Evolutionary conservation across 306 rosid species (phyloP).

Genomic region (Glycine soja): DNA sequence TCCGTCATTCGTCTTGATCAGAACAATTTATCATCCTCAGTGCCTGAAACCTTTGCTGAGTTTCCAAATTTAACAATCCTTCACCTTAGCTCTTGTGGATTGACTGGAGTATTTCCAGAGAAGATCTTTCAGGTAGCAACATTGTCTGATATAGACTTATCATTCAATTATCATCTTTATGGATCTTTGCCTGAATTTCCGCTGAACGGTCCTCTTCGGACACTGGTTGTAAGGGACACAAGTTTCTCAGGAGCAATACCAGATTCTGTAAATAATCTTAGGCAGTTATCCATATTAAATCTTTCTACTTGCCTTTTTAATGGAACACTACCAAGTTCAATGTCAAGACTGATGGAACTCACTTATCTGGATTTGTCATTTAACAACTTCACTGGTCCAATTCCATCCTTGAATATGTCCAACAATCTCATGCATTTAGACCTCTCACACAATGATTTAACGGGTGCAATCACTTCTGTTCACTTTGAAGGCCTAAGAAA

Average conservation of each 20-base stretch:
- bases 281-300: too few relatives aligned
- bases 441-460: too few relatives aligned
- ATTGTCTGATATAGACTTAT: constrained; percentile 45
- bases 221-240: constrained; percentile 39
- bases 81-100: not conserved
- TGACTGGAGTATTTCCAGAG: constrained; percentile 47
- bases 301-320: constrained; percentile 40
- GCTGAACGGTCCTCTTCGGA: constrained; percentile 30
- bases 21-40: constrained; percentile 35
- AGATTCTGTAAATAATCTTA: constrained; percentile 10
- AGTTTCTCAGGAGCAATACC: constrained; percentile 49
- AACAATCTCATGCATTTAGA: too few relatives aligned
- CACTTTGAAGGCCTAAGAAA: too few relatives aligned
- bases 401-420: too few relatives aligned
- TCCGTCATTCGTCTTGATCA: constrained; percentile 3
- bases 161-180: constrained; percentile 20
- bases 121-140: constrained; percentile 42
- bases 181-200: constrained; percentile 53
- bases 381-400: constrained; percentile 44
- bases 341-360: constrained; percentile 47
- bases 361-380: constrained; percentile 43
- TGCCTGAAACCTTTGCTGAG: constrained; percentile 41
- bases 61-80: constrained; percentile 36
- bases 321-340: constrained; percentile 48
- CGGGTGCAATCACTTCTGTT: too few relatives aligned